phyloP scores from a whole-genome alignment of 2,329 filamentous ascomycete genomes.

The Fusarium napiforme region DNA sequence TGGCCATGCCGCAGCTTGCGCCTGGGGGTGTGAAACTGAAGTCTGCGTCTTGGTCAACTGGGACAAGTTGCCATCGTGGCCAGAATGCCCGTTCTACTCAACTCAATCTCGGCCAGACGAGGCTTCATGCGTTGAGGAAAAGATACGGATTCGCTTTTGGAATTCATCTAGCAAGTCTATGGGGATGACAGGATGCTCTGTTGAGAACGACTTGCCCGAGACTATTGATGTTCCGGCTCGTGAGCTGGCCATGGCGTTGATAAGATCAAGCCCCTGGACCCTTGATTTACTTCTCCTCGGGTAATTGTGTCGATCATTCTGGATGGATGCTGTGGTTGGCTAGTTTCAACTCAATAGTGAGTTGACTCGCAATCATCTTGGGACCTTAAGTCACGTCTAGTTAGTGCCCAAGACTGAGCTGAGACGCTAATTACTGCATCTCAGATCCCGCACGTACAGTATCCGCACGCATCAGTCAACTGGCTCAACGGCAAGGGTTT shows the following conservation, averaged over 20 bases:
- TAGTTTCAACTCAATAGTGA: slow-evolving; percentile 22
- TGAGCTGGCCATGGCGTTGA: slow-evolving; percentile 25
- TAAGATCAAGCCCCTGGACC: slow-evolving; percentile 36
- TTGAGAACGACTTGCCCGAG: slow-evolving; percentile 4
- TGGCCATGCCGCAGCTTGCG: slow-evolving; percentile 4
- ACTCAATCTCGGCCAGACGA: not conserved
- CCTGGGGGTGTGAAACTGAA: slow-evolving; percentile 5
- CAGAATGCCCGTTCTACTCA: not conserved
- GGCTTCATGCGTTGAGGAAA: not conserved
- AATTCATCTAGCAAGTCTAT: not conserved
- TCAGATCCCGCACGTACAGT: slow-evolving; percentile 8
- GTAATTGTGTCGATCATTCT: slow-evolving; percentile 36
- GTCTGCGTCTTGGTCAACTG: slow-evolving; percentile 1
- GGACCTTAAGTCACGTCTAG: not conserved
- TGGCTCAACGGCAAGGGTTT: slow-evolving; percentile 8
- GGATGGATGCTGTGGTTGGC: slow-evolving; percentile 18
- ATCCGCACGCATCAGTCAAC: not conserved
- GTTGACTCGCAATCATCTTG: not conserved
- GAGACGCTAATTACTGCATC: slow-evolving; percentile 13
- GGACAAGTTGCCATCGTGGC: slow-evolving; percentile 5
- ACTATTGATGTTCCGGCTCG: slow-evolving; percentile 19
- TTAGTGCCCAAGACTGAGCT: slow-evolving; percentile 23
- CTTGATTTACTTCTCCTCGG: slow-evolving; percentile 26
- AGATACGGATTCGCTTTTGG: not conserved
- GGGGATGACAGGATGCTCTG: not conserved